Conservation (phyloP, 192 early-diverging fungal species). For the Coemansia sp. region DNA sequence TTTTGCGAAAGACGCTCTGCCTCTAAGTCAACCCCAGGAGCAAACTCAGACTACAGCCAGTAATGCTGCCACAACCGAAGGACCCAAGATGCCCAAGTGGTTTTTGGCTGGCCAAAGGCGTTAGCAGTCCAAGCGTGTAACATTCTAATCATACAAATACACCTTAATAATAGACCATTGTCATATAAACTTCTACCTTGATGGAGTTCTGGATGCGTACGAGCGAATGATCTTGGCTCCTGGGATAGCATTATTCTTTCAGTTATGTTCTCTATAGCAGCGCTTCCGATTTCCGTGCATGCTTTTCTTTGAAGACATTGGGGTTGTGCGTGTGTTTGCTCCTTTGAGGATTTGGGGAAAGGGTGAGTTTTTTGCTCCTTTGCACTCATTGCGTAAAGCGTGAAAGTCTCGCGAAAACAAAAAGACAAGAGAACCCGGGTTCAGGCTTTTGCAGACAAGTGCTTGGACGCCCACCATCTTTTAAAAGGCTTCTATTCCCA, state of each 20-base stretch:
- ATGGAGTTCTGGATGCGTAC: background rate
- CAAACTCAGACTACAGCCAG: background rate
- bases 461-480: no score
- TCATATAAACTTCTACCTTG: background rate
- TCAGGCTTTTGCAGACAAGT: no score
- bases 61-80: background rate
- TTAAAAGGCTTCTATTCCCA: background rate
- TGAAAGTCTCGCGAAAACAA: background rate
- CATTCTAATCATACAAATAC: background rate
- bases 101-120: constrained; percentile 43
- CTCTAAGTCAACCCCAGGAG: background rate
- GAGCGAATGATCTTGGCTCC: background rate
- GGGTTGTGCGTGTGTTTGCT: no score
- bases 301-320: no score
- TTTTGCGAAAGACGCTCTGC: background rate
- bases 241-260: background rate
- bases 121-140: background rate
- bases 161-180: background rate
- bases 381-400: no score
- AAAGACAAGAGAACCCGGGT: no score
- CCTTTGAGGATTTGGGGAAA: no score
- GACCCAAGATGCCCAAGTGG: constrained; percentile 47
- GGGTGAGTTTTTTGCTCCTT: no score
- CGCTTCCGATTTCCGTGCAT: background rate
- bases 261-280: no score